These are phyloP conservation scores for Priceomyces castillae DNA, from an alignment of 805 yeast genomes.

Conservation along the genomic window DNA sequence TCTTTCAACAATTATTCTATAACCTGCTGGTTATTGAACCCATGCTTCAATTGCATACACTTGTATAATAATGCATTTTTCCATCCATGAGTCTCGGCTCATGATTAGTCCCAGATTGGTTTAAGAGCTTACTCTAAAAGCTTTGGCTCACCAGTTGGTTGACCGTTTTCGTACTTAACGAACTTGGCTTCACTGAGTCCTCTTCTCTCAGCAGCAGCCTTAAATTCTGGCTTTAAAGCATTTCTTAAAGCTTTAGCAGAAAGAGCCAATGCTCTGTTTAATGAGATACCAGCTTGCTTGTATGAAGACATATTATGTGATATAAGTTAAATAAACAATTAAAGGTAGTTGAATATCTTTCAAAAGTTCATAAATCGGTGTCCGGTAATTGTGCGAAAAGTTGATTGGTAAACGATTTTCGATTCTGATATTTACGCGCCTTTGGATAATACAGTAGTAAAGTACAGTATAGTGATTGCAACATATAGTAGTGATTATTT, in stretches of 20 bases:
- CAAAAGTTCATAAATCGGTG: slow-evolving; percentile 1
- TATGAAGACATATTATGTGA: slow-evolving; percentile 40
- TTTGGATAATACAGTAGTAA: not conserved
- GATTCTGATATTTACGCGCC: slow-evolving; percentile 6
- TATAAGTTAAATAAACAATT: not conserved
- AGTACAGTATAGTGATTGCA: not conserved
- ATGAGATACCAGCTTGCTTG: slow-evolving; percentile 51
- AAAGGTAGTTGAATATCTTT: not conserved
- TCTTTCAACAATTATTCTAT: not conserved
- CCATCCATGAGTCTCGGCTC: not conserved
- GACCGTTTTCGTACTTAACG: slow-evolving; percentile 71
- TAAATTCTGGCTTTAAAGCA: slow-evolving; percentile 83
- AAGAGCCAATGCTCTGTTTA: slow-evolving; percentile 86
- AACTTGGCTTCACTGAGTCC: slow-evolving; percentile 70
- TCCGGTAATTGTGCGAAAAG: slow-evolving; percentile 4
- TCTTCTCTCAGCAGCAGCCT: slow-evolving; percentile 70
- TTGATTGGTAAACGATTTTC: slow-evolving; percentile 8
- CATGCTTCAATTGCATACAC: not conserved
- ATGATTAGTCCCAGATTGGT: not conserved
- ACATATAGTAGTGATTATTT: not conserved
- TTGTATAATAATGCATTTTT: not conserved
- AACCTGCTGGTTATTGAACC: not conserved
- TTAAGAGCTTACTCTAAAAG: not conserved
- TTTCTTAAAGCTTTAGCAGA: slow-evolving; percentile 87
- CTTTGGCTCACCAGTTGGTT: slow-evolving; percentile 27